A percentile compares a stretch with the other conserved stretches of the same genome.
Conservation (phyloP, 371 early-diverging fungal species). For the Actinomortierella wolfii region DNA sequence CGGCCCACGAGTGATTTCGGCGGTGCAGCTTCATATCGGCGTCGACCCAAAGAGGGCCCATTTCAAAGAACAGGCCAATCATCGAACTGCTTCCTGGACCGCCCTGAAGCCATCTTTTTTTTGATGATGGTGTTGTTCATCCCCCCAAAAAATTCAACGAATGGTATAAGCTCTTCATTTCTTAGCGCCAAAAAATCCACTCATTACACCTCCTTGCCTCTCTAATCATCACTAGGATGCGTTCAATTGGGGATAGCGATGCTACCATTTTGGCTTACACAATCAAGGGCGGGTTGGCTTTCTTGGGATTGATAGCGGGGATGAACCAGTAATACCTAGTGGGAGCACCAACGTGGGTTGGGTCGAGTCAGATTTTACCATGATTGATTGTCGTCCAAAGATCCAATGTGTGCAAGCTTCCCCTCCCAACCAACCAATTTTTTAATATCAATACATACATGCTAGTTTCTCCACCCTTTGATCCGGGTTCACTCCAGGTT, state of each 20-base stretch:
- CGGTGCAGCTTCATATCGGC: slow-evolving; percentile 42
- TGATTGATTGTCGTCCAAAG: no score
- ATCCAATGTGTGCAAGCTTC: background rate
- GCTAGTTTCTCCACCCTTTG: slow-evolving; percentile 44
- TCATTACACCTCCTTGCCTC: no score
- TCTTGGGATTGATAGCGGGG: slow-evolving; percentile 57
- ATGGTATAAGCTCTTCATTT: no score
- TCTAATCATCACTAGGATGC: no score
- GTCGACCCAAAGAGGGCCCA: slow-evolving; percentile 52
- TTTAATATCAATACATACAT: slow-evolving; percentile 22
- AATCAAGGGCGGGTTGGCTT: slow-evolving; percentile 52
- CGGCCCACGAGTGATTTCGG: slow-evolving; percentile 50
- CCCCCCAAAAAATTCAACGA: background rate
- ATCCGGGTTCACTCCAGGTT: slow-evolving; percentile 43
- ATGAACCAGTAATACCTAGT: slow-evolving; percentile 72
- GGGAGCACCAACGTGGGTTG: no score
- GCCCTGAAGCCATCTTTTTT: slow-evolving; percentile 61
- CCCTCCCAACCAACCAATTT: background rate
- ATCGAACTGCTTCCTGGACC: slow-evolving; percentile 69
- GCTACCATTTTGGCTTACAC: slow-evolving; percentile 34
- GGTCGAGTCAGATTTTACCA: no score
- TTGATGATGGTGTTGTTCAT: background rate
- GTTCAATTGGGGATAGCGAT: background rate
- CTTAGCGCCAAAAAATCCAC: no score
- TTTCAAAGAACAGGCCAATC: slow-evolving; percentile 65